Base-by-base conservation (phyloP, 805 yeast genomes). In the Blastobotrys parvus region DNA sequence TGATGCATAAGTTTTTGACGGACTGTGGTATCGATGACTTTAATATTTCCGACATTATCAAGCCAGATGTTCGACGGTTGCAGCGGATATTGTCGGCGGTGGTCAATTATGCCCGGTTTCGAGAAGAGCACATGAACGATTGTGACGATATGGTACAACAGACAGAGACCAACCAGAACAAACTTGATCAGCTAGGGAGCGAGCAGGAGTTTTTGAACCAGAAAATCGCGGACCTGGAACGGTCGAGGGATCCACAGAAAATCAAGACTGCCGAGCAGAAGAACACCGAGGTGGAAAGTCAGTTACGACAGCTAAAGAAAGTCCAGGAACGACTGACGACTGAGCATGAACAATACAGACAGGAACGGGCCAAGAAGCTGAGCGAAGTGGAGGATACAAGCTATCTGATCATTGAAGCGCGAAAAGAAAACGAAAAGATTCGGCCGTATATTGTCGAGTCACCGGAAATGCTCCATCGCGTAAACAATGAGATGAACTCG, bases 11-110 rank as follows among this genome's bases (percentile, higher is more conserved):
- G 54, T 82, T 85, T 58, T 69, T 85, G 50, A 70, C 71, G 36
- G 79, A 74, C 45, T 80, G 90, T 56, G 95, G 95, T 0, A 74
- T 88, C 2, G 70, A 75, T 45, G 95, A 88, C 60, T 83, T 87
- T 56, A 74, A 78, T 35, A 67, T 87, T 40, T 69, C 75, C 64
- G 96, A 88, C 63, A 65, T 88, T 23, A 68, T 75, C 45, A 78
- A 77, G 50, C 96, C 96, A 0, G 95, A 87, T n/a, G 67, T 83
- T 0, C 62, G 59, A 31, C 67, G 94, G 45, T 69, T 77, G 1
- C 66, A 78, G 48, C 65, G 90, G 38, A 69, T 86, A 17, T 61
- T 87, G 21, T 85, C 94, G 57, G 92, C 92, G 0, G 78, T 87
- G 39, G 82, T 87, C 18, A 88, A 88, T 58, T 88, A 77, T 68